Percentiles rank a stretch among this genome's conserved stretches.
Conservation (phyloP, 2,329 filamentous ascomycete species). For the Fusarium sp. region DNA sequence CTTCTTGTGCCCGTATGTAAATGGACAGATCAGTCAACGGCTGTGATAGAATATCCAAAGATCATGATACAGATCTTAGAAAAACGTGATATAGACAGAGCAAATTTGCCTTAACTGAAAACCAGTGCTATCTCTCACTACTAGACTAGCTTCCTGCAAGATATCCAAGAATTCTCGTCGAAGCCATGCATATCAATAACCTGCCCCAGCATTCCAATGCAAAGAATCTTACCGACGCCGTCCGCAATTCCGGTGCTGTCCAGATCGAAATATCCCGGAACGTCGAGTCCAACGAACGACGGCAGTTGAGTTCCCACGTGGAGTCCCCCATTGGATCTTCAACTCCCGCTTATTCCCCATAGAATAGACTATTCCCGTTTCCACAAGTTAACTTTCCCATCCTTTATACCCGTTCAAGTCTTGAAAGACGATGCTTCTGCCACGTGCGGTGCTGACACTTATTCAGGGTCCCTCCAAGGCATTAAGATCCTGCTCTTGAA, state of each 20-base stretch:
- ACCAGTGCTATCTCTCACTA: background rate
- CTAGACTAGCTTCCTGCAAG: background rate
- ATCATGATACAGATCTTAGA: background rate
- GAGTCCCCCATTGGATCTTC: conserved; percentile 41
- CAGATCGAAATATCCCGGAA: conserved; percentile 12
- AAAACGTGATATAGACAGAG: background rate
- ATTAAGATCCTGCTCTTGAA: background rate
- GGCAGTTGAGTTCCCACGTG: conserved; percentile 35
- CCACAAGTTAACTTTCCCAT: conserved; percentile 15
- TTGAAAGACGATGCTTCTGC: conserved; percentile 4
- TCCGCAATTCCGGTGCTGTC: background rate
- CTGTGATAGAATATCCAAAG: background rate
- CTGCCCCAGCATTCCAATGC: background rate
- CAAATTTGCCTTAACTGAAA: background rate
- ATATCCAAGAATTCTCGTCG: background rate
- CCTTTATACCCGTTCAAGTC: background rate
- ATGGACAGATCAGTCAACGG: background rate
- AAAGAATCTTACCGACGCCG: background rate
- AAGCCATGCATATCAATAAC: background rate
- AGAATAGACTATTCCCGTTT: conserved; percentile 4
- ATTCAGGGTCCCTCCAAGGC: background rate
- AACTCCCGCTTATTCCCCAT: conserved; percentile 21
- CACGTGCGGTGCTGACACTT: conserved; percentile 22
- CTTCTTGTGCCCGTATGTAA: background rate
- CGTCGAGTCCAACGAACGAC: conserved; percentile 27